A percentile compares a stretch with the other conserved stretches of the same genome.
Evolutionary conservation across 306 rosid genomes (phyloP).

Genomic region (Lathyrus tuberosus): DNA sequence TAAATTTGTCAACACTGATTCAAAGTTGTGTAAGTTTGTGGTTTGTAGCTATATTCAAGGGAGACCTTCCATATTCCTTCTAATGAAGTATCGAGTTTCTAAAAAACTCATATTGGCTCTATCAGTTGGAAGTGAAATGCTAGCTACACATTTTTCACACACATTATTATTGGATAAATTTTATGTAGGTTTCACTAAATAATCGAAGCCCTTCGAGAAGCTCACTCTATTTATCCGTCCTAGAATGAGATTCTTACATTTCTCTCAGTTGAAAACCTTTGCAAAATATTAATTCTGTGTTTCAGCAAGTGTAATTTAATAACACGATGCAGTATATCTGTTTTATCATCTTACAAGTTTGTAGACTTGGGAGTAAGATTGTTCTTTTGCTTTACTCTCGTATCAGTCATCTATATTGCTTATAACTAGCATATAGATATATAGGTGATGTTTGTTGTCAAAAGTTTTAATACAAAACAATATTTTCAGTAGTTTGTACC

Average conservation of each 20-base stretch:
- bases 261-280: background rate
- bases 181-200: background rate
- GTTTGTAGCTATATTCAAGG: constrained; percentile 1
- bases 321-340: constrained; percentile 1
- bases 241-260: background rate
- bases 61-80: background rate
- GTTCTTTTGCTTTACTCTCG: too few species aligned
- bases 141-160: background rate
- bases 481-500: background rate
- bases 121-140: background rate
- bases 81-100: background rate
- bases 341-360: constrained; percentile 12
- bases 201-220: background rate
- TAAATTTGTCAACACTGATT: too few species aligned
- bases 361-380: too few species aligned
- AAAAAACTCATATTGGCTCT: background rate
- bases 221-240: background rate
- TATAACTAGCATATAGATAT: too few species aligned
- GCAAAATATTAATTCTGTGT: background rate
- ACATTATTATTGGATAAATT: background rate
- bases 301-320: background rate
- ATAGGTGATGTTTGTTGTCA: background rate
- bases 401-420: too few species aligned
- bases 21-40: background rate
- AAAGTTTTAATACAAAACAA: constrained; percentile 6